phyloP scores from a whole-genome alignment of 2,329 filamentous ascomycete genomes.

The Fusarium armeniacum region DNA sequence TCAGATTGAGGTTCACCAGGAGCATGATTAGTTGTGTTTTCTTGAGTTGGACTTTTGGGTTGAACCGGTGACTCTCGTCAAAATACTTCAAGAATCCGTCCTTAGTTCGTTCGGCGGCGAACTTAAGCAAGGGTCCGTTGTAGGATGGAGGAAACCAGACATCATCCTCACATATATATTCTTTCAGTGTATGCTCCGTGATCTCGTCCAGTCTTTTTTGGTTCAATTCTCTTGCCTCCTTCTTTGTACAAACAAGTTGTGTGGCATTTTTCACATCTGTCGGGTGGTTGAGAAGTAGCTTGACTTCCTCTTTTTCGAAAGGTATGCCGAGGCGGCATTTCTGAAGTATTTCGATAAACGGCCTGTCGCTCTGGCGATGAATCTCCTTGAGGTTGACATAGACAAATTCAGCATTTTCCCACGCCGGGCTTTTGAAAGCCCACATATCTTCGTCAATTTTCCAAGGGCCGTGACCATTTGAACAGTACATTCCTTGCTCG shows the following conservation, averaged over 20 bases:
- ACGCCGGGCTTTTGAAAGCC: conserved; percentile 70
- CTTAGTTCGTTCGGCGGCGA: no score
- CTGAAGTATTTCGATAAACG: conserved; percentile 69
- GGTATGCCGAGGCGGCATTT: conserved; percentile 64
- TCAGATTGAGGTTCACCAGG: conserved; percentile 42
- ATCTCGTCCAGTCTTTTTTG: background rate
- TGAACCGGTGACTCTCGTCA: conserved; percentile 26
- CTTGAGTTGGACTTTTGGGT: conserved; percentile 29
- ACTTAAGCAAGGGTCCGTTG: no score
- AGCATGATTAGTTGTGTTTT: conserved; percentile 44
- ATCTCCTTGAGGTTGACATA: conserved; percentile 68
- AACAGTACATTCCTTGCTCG: background rate
- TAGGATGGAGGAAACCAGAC: background rate
- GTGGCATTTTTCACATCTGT: conserved; percentile 50
- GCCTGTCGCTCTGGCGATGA: conserved; percentile 68
- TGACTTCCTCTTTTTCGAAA: conserved; percentile 55
- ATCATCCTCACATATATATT: background rate
- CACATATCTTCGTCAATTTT: conserved; percentile 63
- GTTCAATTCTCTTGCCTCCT: conserved; percentile 6
- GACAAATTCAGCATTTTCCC: conserved; percentile 67
- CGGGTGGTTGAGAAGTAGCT: conserved; percentile 61
- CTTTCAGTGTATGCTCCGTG: background rate
- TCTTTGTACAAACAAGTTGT: conserved; percentile 25
- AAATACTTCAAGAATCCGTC: background rate
- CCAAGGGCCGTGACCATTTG: background rate